These are phyloP conservation scores for Hypericum androsaemum DNA, from an alignment of 345 rosid genomes.

Conservation along the genomic window DNA sequence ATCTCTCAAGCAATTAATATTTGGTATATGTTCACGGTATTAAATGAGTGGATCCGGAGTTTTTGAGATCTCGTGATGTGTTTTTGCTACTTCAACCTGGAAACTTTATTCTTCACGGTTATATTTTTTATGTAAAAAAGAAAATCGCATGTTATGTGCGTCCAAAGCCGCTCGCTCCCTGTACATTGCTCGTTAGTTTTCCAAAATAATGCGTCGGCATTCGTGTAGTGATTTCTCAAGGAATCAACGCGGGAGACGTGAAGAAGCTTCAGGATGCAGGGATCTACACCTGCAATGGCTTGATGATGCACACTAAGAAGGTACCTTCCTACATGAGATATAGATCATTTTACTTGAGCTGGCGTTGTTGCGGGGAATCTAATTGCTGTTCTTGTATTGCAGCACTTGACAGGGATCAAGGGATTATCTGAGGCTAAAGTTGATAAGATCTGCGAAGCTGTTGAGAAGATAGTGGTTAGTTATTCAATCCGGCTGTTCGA, in stretches of 20 bases:
- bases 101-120: too few relatives aligned
- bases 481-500: constrained; percentile 5
- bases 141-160: too few relatives aligned
- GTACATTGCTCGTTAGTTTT: not conserved
- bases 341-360: not conserved
- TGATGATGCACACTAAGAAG: constrained; percentile 98
- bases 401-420: constrained; percentile 86
- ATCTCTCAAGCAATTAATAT: too few relatives aligned
- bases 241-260: constrained; percentile 88
- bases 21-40: too few relatives aligned
- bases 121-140: too few relatives aligned
- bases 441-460: constrained; percentile 94
- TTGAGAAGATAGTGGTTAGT: constrained; percentile 90
- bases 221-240: constrained; percentile 58
- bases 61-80: too few relatives aligned
- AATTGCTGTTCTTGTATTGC: constrained; percentile 13
- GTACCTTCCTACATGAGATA: constrained; percentile 13
- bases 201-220: not conserved
- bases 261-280: constrained; percentile 93
- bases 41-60: too few relatives aligned
- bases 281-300: constrained; percentile 89
- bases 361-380: not conserved
- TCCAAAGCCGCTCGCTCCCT: too few relatives aligned
- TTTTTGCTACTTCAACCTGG: too few relatives aligned
- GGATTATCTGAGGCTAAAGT: constrained; percentile 96